phyloP scores from a whole-genome alignment of 768 basidiomycete genomes.

The Mrakia hoshinonis region DNA sequence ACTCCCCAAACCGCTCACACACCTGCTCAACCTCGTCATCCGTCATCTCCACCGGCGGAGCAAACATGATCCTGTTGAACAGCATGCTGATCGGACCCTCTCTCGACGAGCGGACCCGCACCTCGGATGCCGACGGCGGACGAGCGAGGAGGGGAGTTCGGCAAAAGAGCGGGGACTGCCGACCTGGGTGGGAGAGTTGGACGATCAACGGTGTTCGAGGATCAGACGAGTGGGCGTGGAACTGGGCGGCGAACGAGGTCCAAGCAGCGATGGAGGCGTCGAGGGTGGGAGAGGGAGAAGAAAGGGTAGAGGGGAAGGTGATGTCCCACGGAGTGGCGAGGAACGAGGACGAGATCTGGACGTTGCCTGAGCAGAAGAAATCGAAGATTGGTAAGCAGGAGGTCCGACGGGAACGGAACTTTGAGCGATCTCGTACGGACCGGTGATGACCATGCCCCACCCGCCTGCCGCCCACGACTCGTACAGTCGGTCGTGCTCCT shows the following conservation, averaged over 20 bases:
- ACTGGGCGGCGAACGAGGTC: too few relatives aligned
- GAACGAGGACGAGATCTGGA: slow-evolving; percentile 35
- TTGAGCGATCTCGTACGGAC: too few relatives aligned
- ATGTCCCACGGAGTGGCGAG: slow-evolving; percentile 35
- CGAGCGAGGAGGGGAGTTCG: slow-evolving; percentile 49
- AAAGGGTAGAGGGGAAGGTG: slow-evolving; percentile 13
- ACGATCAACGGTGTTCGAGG: slow-evolving; percentile 52
- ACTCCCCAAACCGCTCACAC: slow-evolving; percentile 56
- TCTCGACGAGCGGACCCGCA: slow-evolving; percentile 28
- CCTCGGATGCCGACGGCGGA: slow-evolving; percentile 51
- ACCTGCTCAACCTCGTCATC: slow-evolving; percentile 54
- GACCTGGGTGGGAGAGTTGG: slow-evolving; percentile 69
- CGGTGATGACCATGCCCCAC: slow-evolving; percentile 86
- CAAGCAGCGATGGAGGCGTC: neutral
- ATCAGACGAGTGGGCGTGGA: slow-evolving; percentile 2
- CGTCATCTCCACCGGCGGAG: slow-evolving; percentile 55
- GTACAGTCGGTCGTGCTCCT: slow-evolving; percentile 58
- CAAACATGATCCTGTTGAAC: slow-evolving; percentile 52
- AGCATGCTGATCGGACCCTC: slow-evolving; percentile 40
- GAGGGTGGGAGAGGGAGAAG: slow-evolving; percentile 9
- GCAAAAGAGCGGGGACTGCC: slow-evolving; percentile 73
- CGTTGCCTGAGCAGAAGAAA: slow-evolving; percentile 33
- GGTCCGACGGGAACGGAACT: too few relatives aligned
- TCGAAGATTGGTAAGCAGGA: too few relatives aligned
- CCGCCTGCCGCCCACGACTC: slow-evolving; percentile 60